These are phyloP conservation scores for Nicotiana rustica DNA, from an alignment of 305 asterid species.

Conservation along the genomic window DNA sequence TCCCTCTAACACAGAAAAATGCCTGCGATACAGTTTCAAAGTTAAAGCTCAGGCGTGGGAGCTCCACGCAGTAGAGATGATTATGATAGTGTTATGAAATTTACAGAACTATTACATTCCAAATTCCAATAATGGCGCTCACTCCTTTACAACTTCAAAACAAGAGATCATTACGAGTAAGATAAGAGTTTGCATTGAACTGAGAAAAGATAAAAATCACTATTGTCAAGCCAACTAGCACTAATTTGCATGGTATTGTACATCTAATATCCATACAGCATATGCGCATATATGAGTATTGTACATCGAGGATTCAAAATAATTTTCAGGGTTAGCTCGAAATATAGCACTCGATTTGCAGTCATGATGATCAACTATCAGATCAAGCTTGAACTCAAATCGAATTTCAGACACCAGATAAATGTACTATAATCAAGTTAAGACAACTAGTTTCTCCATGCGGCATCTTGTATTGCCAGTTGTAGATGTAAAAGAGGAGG, in stretches of 20 bases:
- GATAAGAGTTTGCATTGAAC: neutral
- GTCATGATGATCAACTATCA: neutral
- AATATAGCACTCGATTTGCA: neutral
- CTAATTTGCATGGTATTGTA: neutral
- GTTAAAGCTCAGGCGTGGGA: neutral
- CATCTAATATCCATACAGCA: neutral
- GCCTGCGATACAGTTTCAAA: slow-evolving; percentile 52
- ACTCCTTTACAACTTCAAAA: neutral
- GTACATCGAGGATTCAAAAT: neutral
- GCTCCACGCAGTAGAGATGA: neutral
- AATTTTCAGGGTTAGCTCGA: neutral
- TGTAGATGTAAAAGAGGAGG: neutral
- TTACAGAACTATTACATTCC: neutral
- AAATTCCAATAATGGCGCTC: neutral
- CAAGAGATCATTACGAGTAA: neutral
- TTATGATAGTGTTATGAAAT: neutral
- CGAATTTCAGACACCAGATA: slow-evolving; percentile 7
- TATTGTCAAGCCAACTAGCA: neutral
- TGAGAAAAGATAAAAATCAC: neutral
- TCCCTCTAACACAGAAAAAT: slow-evolving; percentile 70
- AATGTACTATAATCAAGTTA: slow-evolving; percentile 3
- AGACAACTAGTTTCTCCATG: neutral
- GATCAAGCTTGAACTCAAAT: neutral
- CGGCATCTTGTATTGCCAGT: neutral
- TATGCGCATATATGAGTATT: neutral